Evolutionary conservation across 2,329 filamentous ascomycete species (phyloP), one percentile per base, ranked within the genome.

Genomic region (Sporothrix pallida): DNA sequence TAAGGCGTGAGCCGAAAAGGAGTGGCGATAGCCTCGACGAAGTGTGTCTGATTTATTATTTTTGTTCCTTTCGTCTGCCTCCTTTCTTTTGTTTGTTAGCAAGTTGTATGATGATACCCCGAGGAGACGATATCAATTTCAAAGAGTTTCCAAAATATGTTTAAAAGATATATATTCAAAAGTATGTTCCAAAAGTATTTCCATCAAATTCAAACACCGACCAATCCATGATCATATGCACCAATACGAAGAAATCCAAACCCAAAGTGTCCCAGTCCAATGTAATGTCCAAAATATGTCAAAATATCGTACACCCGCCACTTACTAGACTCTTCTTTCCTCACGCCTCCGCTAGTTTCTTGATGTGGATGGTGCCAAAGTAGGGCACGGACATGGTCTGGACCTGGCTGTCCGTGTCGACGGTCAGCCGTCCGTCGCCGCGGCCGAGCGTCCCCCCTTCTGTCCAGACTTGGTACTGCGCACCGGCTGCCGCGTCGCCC

Each of bases 361-460:
- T 31, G 46, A 78, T 78, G 20, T 73, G 74, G 9, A 78, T 74
- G 13, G 73, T 74, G 8, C 77, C 77, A 71, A 76, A 74, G 69
- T 76, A 78, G 1, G 78, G 78, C 10, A 78, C 74, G 4, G 71
- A 71, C 58, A 74, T 50, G 13, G 62, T 15, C 76, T 72, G 46
- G 31, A 70, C 10, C 73, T 17, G n/a, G 17, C 71, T 74, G 17
- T 8, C 31, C 26, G 31, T 58, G 15, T 72, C 60, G 1, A 12
- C 13, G 6, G 48, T 56, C 46, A 72, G 52, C 17, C 70, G 31
- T 13, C 72, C 75, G 50, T 72, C 71, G 31, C 50, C 73, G 1
- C 52, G 46, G 0, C 69, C 71, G n/a, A 68, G 67, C 10, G 72
- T 65, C 6, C 62, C 63, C n/a, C 60, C 63, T 50, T 68, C 54